Base-by-base conservation (phyloP, 2,329 filamentous ascomycete genomes). In the Aspergillaceae sp. region DNA sequence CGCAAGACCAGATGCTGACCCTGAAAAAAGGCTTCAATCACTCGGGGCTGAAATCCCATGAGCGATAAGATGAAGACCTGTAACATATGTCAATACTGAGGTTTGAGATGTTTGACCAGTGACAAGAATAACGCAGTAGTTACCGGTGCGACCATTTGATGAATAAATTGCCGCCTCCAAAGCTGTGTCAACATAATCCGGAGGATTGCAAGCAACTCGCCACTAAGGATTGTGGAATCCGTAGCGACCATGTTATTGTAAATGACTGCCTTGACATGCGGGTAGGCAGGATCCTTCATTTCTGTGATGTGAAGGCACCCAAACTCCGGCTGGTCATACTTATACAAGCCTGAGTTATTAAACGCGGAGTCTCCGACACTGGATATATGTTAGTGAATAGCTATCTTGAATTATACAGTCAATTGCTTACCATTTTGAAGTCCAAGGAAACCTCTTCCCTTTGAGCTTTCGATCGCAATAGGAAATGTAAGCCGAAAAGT, bases 11-110 rank as follows among this genome's bases (percentile, higher is more conserved):
- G 43, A 4, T 27, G 28, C 2, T 43, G 29, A 38, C 27, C 47
- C 6, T 53, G 4, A 33, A 53, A 56, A 40, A 43, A 52, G 1
- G 47, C 46, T 45, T 55, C 52, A 36, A 55, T 47, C 3, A 46
- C 43, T 36, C 53, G 52, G 19, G 38, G 45, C 6, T 55, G 38
- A 2, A 45, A 7, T 8, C 51, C 50, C 48, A 53, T 50, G 33
- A 53, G 45, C 3, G 53, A 56, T 34, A 55, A 42, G 8, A 53
- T 27, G 9, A 55, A 37, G 5, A 56, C 47, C 47, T 53, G 34
- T 35, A 40, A 29, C 10, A 42, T 29, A 36, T 42, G 29, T 49
- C 8, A 51, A 46, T 38, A 19, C 29, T 11, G 8, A 33, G 44
- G 4, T 36, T 34, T 34, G 40, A 42, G 19, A 42, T 4, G 19